Conservation (phyloP, 2,329 filamentous ascomycete species). For the Daldinia sp. region DNA sequence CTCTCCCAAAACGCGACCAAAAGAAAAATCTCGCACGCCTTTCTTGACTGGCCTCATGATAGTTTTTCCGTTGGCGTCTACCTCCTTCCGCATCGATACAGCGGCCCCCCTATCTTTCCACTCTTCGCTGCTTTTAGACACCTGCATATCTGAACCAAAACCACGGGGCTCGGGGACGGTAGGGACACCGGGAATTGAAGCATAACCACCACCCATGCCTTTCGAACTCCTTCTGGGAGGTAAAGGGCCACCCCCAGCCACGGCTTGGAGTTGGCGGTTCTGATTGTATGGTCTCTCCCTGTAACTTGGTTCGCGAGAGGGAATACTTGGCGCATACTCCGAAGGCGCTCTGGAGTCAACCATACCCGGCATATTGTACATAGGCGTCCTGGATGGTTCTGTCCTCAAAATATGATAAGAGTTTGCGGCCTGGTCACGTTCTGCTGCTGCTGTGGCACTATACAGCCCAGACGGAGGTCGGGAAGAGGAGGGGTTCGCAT, state of each 20-base stretch:
- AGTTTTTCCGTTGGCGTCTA: slow-evolving; percentile 84
- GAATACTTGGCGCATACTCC: slow-evolving; percentile 67
- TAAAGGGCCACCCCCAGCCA: slow-evolving; percentile 66
- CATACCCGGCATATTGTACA: slow-evolving; percentile 63
- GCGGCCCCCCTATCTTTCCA: slow-evolving; percentile 98
- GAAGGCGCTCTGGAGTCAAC: slow-evolving; percentile 69
- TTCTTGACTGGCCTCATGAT: slow-evolving; percentile 90
- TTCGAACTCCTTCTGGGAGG: slow-evolving; percentile 81
- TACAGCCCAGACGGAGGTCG: slow-evolving; percentile 48
- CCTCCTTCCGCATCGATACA: slow-evolving; percentile 79
- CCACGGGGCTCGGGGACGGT: slow-evolving; percentile 42
- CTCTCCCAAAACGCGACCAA: slow-evolving; percentile 89
- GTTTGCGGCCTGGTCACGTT: slow-evolving; percentile 49
- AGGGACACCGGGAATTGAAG: slow-evolving; percentile 56
- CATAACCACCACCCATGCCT: slow-evolving; percentile 68
- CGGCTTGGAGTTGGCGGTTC: slow-evolving; percentile 60
- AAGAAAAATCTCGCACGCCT: slow-evolving; percentile 95
- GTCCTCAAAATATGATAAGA: slow-evolving; percentile 58
- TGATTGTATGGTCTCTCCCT: slow-evolving; percentile 73
- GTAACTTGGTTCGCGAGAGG: slow-evolving; percentile 73
- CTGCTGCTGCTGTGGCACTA: slow-evolving; percentile 39
- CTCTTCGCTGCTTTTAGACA: slow-evolving; percentile 77
- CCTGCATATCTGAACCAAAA: slow-evolving; percentile 51
- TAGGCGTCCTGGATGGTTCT: slow-evolving; percentile 66
- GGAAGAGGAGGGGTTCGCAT: slow-evolving; percentile 40